Evolutionary conservation across 371 early-diverging fungal species (phyloP).

Genomic region (Lichtheimia ramosa): DNA sequence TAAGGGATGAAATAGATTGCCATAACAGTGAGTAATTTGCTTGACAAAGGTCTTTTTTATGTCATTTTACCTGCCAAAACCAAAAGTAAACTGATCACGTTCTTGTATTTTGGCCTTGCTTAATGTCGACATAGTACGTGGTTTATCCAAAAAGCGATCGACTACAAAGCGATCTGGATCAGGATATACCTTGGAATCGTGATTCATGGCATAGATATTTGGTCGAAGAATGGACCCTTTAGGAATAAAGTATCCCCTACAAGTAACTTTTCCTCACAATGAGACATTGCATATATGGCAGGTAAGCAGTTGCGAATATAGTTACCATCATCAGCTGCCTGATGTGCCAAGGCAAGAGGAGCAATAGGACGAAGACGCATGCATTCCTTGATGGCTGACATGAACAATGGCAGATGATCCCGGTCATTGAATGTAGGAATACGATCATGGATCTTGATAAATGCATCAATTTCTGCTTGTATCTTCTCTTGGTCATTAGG

Average conservation of each 20-base stretch:
- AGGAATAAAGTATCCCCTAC: constrained; percentile 10
- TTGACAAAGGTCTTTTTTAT: too few species aligned
- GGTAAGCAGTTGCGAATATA: not conserved
- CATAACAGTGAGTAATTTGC: not conserved
- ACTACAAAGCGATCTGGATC: constrained; percentile 9
- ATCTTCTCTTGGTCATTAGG: constrained; percentile 19
- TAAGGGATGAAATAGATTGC: not conserved
- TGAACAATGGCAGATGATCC: constrained; percentile 10
- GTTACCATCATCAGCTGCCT: constrained; percentile 15
- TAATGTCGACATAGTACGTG: not conserved
- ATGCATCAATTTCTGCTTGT: constrained; percentile 12
- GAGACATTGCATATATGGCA: not conserved
- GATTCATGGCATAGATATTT: constrained; percentile 14
- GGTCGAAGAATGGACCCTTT: constrained; percentile 6
- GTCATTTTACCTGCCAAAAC: constrained; percentile 7
- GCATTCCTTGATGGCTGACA: constrained; percentile 17
- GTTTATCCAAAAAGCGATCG: constrained; percentile 15
- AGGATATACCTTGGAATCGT: not conserved
- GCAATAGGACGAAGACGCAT: constrained; percentile 14
- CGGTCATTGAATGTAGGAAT: constrained; percentile 17
- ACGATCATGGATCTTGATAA: constrained; percentile 9
- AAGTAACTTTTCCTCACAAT: not conserved
- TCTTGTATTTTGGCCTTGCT: constrained; percentile 8
- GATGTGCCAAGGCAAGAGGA: constrained; percentile 8
- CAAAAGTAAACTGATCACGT: constrained; percentile 13